Conservation (phyloP, 2,329 filamentous ascomycete species). For the Fusarium piperis region DNA sequence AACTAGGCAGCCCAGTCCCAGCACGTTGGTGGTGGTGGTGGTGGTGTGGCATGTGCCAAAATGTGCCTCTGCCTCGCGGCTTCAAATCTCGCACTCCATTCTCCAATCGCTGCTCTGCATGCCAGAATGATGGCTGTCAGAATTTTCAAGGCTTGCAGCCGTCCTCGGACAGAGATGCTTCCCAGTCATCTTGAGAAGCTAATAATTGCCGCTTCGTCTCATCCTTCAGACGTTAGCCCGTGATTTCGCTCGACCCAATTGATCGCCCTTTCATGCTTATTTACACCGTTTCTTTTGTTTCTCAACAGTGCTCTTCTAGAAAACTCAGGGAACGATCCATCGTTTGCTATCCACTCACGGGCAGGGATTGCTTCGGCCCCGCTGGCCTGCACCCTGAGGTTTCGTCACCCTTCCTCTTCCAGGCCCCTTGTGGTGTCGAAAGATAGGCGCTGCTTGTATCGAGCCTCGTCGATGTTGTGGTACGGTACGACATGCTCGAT, state of each 20-base stretch:
- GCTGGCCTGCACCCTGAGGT: conserved; percentile 17
- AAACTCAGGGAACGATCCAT: conserved; percentile 33
- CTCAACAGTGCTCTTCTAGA: conserved; percentile 33
- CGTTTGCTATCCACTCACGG: conserved; percentile 4
- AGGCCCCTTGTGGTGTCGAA: not conserved
- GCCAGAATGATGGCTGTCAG: conserved; percentile 13
- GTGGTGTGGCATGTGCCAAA: conserved; percentile 32
- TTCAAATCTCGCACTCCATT: conserved; percentile 15
- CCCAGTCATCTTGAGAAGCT: not conserved
- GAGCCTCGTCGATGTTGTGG: not conserved
- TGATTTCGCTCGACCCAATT: conserved; percentile 12
- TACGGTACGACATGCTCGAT: conserved; percentile 1
- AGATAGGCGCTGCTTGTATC: not conserved
- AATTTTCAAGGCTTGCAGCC: conserved; percentile 31
- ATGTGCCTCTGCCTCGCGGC: conserved; percentile 13
- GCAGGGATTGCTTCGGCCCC: conserved; percentile 16
- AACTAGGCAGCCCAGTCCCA: not conserved
- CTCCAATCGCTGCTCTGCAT: conserved; percentile 17
- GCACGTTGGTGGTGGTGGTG: conserved; percentile 13
- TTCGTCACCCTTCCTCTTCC: not conserved
- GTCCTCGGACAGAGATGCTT: not conserved
- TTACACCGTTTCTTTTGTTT: conserved; percentile 32
- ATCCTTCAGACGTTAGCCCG: conserved; percentile 3
- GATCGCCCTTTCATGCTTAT: conserved; percentile 37
- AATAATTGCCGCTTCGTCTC: conserved; percentile 8